Conservation (phyloP, 2,329 filamentous ascomycete species). For the Aspergillus oerlinghausenensis region DNA sequence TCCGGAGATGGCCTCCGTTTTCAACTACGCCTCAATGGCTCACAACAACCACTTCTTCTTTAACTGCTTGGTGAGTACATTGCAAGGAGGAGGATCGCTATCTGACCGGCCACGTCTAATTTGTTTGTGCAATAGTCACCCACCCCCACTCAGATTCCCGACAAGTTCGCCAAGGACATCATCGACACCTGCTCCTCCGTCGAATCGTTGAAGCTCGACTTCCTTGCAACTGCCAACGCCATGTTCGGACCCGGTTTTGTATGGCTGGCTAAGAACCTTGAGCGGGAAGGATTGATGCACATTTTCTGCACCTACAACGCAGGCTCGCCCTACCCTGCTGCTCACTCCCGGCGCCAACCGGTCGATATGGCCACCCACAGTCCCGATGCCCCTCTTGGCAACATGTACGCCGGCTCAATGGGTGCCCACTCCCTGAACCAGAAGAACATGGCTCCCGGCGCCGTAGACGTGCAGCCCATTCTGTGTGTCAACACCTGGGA, state of each 20-base stretch:
- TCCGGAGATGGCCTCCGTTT: constrained; percentile 69
- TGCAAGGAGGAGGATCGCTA: background rate
- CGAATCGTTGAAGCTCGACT: constrained; percentile 73
- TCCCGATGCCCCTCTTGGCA: constrained; percentile 28
- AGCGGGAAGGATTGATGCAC: constrained; percentile 49
- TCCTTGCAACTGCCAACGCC: constrained; percentile 72
- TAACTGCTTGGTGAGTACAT: constrained; percentile 39
- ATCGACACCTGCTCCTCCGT: constrained; percentile 72
- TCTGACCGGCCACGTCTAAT: background rate
- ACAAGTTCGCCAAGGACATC: constrained; percentile 56
- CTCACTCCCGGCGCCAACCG: constrained; percentile 69
- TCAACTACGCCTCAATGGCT: constrained; percentile 96
- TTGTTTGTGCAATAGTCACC: constrained; percentile 29
- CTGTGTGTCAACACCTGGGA: constrained; percentile 96
- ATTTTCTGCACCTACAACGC: constrained; percentile 88
- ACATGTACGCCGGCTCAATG: constrained; percentile 34
- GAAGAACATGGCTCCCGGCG: constrained; percentile 37
- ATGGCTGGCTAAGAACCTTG: constrained; percentile 71
- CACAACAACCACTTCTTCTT: constrained; percentile 72
- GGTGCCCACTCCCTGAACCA: constrained; percentile 30
- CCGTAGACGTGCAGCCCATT: constrained; percentile 63
- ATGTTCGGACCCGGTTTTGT: constrained; percentile 98
- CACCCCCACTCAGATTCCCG: constrained; percentile 49
- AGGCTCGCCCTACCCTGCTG: constrained; percentile 79
- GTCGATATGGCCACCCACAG: constrained; percentile 44